These are phyloP conservation scores for Pythium graminicola DNA, from an alignment of 352 stramenopile species.

Conservation along the genomic window DNA sequence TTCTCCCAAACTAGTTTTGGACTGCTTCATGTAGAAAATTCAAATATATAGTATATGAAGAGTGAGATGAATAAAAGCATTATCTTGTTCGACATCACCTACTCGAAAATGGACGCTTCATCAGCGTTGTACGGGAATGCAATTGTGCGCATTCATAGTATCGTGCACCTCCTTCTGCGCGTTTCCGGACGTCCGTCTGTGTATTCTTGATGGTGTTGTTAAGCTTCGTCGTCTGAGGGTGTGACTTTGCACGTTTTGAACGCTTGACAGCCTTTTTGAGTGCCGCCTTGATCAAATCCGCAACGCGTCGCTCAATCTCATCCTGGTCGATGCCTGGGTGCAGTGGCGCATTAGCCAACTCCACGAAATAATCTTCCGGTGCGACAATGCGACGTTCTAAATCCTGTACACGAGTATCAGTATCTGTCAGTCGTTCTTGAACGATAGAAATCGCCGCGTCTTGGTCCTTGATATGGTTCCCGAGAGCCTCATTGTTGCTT, in stretches of 20 bases:
- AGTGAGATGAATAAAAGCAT: not conserved
- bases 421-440: not conserved
- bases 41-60: no score
- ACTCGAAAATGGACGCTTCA: not conserved
- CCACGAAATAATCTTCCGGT: not conserved
- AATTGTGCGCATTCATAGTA: constrained; percentile 1
- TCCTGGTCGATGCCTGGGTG: not conserved
- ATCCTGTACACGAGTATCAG: not conserved
- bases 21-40: not conserved
- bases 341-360: not conserved
- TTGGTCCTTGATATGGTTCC: not conserved
- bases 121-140: not conserved
- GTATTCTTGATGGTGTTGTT: not conserved
- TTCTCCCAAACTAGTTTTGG: not conserved
- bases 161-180: not conserved
- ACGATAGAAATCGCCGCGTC: not conserved
- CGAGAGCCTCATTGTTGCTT: not conserved
- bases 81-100: not conserved
- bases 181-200: not conserved
- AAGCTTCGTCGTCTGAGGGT: not conserved
- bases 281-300: not conserved
- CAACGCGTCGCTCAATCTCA: not conserved
- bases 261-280: not conserved
- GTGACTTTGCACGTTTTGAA: not conserved
- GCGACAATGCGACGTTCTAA: not conserved